phyloP scores from a whole-genome alignment of 768 basidiomycete genomes.

The Pulveroboletus sp. region DNA sequence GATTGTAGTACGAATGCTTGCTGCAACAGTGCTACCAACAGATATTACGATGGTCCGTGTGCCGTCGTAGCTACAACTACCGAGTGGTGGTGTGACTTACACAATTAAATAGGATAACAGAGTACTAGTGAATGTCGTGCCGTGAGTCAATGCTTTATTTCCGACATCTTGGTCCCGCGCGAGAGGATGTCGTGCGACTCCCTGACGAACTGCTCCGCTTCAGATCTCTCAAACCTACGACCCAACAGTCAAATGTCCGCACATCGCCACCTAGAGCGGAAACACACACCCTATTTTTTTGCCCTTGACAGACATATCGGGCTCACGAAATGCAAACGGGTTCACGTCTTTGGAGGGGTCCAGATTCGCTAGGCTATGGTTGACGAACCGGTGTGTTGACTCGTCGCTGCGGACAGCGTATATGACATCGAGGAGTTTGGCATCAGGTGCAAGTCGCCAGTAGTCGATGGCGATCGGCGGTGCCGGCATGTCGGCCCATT shows the following conservation, averaged over 20 bases:
- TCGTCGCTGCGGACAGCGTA: conserved; percentile 93
- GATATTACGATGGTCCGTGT: not conserved
- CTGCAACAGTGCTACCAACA: not conserved
- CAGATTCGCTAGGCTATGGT: conserved; percentile 91
- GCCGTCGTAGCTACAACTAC: not conserved
- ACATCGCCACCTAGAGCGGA: not conserved
- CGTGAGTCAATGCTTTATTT: conserved; percentile 24
- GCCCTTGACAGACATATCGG: conserved; percentile 82
- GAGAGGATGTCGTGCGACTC: conserved; percentile 56
- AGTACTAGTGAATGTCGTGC: conserved; percentile 4
- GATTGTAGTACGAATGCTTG: too few relatives aligned
- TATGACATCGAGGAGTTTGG: conserved; percentile 82
- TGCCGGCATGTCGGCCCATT: conserved; percentile 72
- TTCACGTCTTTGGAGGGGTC: conserved; percentile 75
- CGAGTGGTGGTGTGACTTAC: conserved; percentile 22
- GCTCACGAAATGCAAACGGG: conserved; percentile 85
- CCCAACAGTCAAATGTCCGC: conserved; percentile 16
- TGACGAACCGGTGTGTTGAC: conserved; percentile 90
- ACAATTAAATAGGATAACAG: conserved; percentile 7
- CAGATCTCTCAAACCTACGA: conserved; percentile 59
- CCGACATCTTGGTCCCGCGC: conserved; percentile 21
- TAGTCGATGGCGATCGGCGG: conserved; percentile 93
- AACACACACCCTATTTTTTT: conserved; percentile 59
- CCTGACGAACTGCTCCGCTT: conserved; percentile 60
- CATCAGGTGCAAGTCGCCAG: conserved; percentile 73